phyloP scores from a whole-genome alignment of 2,329 filamentous ascomycete genomes.

The Talaromyces sp. region DNA sequence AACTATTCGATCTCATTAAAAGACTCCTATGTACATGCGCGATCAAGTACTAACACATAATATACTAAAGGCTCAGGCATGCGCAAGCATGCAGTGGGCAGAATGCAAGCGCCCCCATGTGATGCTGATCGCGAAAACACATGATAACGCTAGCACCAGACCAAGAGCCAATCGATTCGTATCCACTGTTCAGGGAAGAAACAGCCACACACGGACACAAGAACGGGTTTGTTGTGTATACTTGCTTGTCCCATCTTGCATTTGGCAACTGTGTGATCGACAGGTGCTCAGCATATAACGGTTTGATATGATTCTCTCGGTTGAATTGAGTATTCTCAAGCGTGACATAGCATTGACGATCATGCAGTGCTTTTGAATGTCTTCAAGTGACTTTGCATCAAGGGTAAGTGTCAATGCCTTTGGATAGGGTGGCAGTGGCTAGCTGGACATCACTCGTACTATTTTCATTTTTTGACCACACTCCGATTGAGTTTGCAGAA shows the following conservation, averaged over 20 bases:
- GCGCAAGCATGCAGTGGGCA: too few species aligned
- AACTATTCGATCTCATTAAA: too few species aligned
- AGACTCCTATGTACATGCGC: neutral
- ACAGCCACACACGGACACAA: neutral
- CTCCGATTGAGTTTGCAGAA: neutral
- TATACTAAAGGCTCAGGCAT: too few species aligned
- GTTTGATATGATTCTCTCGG: neutral
- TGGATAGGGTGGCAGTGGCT: too few species aligned
- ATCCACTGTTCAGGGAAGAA: neutral
- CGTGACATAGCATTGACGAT: too few species aligned
- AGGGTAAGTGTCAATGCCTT: too few species aligned
- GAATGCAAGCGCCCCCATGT: slow-evolving; percentile 1
- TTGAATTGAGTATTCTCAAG: too few species aligned
- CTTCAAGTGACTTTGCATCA: too few species aligned
- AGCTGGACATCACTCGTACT: too few species aligned
- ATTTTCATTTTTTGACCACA: too few species aligned
- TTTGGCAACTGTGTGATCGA: neutral
- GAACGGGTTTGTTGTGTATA: neutral
- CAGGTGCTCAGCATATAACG: neutral
- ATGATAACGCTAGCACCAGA: neutral
- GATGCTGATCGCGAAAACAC: neutral
- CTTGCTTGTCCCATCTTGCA: neutral
- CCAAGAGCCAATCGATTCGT: neutral
- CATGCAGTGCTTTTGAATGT: too few species aligned
- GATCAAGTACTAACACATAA: too few species aligned